Conservation (phyloP, 495 filamentous ascomycete genomes). For the Arthonia radiata region DNA sequence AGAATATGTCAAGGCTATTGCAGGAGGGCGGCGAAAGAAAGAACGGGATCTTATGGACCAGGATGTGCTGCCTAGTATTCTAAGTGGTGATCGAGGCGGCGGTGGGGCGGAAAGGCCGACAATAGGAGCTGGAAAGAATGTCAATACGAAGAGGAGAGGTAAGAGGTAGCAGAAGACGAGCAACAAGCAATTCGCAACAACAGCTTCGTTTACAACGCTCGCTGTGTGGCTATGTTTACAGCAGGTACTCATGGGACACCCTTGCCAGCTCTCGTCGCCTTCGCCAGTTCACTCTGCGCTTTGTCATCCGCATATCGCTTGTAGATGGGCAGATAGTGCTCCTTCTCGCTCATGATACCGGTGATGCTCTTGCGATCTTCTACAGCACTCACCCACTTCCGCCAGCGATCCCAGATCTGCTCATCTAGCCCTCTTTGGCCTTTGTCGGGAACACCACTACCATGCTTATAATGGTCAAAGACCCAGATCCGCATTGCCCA, state of each 20-base stretch:
- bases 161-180: too few species aligned
- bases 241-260: slow-evolving; percentile 34
- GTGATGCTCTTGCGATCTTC: slow-evolving; percentile 27
- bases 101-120: slow-evolving; percentile 36
- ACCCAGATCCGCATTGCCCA: slow-evolving; percentile 44
- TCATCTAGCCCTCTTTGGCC: slow-evolving; percentile 24
- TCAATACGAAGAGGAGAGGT: slow-evolving; percentile 64
- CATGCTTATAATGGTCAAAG: slow-evolving; percentile 51
- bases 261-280: slow-evolving; percentile 36
- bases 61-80: slow-evolving; percentile 68
- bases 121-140: slow-evolving; percentile 63
- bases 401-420: slow-evolving; percentile 32
- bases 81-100: slow-evolving; percentile 53
- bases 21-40: slow-evolving; percentile 35
- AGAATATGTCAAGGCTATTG: slow-evolving; percentile 47
- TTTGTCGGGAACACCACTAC: slow-evolving; percentile 28
- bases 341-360: slow-evolving; percentile 35
- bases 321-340: slow-evolving; percentile 38
- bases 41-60: slow-evolving; percentile 81
- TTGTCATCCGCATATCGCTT: slow-evolving; percentile 45
- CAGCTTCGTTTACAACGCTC: too few species aligned
- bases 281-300: slow-evolving; percentile 43
- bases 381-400: slow-evolving; percentile 31
- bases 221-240: too few species aligned
- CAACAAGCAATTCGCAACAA: too few species aligned